phyloP scores from a whole-genome alignment of 164 flowering plant species.

The Piper longum region DNA sequence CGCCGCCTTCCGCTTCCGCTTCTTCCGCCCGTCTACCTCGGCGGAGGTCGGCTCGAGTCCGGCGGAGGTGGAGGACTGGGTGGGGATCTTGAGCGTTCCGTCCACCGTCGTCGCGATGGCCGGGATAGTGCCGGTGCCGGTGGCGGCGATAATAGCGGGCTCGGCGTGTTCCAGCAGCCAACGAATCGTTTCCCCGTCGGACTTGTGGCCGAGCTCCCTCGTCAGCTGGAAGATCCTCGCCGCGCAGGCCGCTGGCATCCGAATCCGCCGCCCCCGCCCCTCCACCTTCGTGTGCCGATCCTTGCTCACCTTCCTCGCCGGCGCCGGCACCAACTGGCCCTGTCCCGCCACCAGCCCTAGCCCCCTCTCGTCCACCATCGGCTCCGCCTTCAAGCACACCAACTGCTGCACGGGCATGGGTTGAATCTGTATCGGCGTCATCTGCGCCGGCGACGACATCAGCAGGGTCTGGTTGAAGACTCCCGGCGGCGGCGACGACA shows the following conservation, averaged over 20 bases:
- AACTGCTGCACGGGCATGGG: slow-evolving; percentile 2
- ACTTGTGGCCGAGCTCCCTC: too few relatives aligned
- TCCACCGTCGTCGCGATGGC: slow-evolving; percentile 32
- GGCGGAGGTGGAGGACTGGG: slow-evolving; percentile 3
- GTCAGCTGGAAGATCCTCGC: too few relatives aligned
- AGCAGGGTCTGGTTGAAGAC: too few relatives aligned
- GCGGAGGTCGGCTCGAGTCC: neutral
- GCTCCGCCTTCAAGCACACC: slow-evolving; percentile 6
- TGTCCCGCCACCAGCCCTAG: slow-evolving; percentile 72
- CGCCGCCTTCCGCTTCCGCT: slow-evolving; percentile 19
- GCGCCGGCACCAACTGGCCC: slow-evolving; percentile 17
- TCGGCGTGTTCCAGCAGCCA: slow-evolving; percentile 75
- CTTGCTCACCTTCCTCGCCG: too few relatives aligned
- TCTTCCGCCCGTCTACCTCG: slow-evolving; percentile 16
- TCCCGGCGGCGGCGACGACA: neutral
- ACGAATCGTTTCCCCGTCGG: slow-evolving; percentile 25
- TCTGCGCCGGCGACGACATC: too few relatives aligned
- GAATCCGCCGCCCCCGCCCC: too few relatives aligned
- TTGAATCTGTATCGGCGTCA: too few relatives aligned
- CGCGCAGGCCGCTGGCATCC: too few relatives aligned
- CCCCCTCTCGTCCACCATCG: slow-evolving; percentile 48
- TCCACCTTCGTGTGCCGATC: too few relatives aligned
- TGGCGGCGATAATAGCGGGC: slow-evolving; percentile 64
- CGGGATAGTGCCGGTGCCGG: slow-evolving; percentile 74
- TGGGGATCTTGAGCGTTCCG: too few relatives aligned